Base-by-base conservation (phyloP, 108 stramenopile genomes). In the Cyclotella kingstonii region DNA sequence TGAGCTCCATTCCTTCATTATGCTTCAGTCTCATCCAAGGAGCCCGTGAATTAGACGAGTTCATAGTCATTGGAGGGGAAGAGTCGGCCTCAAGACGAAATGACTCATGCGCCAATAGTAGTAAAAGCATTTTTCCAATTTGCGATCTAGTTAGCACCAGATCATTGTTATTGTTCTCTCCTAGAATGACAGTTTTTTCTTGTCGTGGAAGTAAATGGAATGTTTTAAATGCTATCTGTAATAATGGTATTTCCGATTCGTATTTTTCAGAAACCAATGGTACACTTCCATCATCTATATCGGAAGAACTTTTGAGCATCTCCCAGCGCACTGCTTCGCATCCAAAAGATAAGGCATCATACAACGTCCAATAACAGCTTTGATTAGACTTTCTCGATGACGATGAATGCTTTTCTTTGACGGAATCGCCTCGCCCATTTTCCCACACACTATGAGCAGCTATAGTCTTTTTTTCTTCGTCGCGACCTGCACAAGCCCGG, bases 271-370 rank as follows among this genome's bases (percentile, higher is more conserved):
- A 15, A 1, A 21, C 49, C 49, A 44, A 42, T 29, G 48, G 15
- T 4, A 12, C 52, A 12, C 21, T 35, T 15, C 21, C 34, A 7
- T 27, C 49, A 50, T 50, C 49, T 50, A 31, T 56, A 39, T 60
- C 44, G 9, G 49, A 54, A 28, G 47, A 44, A 36, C 6, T 41
- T 7, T 62, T 40, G 10, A 77, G 29, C 18, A 70, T 51, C 41
- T 77, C 72, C 55, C 66, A 68, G 35, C 76, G 60, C n/a, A 93
- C 86, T 50, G 84, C 84, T 11, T 78, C 62, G 34, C 91, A 86
- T 42, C 91, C 91, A 68, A 89, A 93, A 17, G 80, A 75, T 35
- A 93, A 58, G 4, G 85, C 86, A 79, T 93, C 83, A 31, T 48
- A 65, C 63, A 93, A 70, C 12, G 82, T 76, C 91, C 86, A 87